Evolutionary conservation across 1,284 basidiomycete genomes (phyloP).

Genomic region (Moesziomyces globuligerus): DNA sequence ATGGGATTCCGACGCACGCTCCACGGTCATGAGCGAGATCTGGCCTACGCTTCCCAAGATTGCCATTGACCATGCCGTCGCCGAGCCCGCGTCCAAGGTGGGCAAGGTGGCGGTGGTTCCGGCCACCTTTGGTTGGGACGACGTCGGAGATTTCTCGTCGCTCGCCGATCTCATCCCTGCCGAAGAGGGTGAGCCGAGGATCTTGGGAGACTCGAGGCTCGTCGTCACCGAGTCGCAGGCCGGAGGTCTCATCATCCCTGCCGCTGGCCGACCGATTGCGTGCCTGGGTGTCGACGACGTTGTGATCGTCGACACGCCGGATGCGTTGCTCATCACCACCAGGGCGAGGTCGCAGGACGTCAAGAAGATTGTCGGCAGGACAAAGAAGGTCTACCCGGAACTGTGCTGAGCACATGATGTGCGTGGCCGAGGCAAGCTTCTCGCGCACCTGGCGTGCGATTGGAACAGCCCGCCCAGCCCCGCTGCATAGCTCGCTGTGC

Average conservation of each 20-base stretch:
- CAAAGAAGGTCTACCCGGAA: conserved; percentile 61
- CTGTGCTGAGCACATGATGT: conserved; percentile 42
- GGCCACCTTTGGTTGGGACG: conserved; percentile 67
- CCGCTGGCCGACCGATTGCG: conserved; percentile 60
- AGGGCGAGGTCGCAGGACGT: conserved; percentile 65
- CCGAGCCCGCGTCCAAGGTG: conserved; percentile 64
- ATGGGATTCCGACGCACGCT: conserved; percentile 57
- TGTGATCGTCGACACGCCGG: conserved; percentile 65
- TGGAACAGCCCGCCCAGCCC: too few species aligned
- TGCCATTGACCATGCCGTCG: conserved; percentile 67
- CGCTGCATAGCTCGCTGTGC: too few species aligned
- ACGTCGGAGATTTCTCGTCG: conserved; percentile 65
- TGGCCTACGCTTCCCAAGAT: conserved; percentile 66
- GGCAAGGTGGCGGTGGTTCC: conserved; percentile 66
- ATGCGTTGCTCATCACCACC: conserved; percentile 65
- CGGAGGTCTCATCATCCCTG: conserved; percentile 64
- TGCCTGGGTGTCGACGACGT: conserved; percentile 67
- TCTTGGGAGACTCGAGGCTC: conserved; percentile 60
- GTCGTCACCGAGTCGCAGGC: conserved; percentile 65
- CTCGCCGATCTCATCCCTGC: conserved; percentile 66
- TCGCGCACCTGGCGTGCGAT: too few species aligned
- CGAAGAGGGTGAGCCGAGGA: conserved; percentile 65
- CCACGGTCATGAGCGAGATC: conserved; percentile 46
- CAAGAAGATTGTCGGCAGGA: conserved; percentile 65
- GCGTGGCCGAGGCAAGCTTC: too few species aligned